These are phyloP conservation scores for Thermomucor indicae-seudaticae DNA, from an alignment of 371 early-diverging fungal genomes.

Conservation along the genomic window DNA sequence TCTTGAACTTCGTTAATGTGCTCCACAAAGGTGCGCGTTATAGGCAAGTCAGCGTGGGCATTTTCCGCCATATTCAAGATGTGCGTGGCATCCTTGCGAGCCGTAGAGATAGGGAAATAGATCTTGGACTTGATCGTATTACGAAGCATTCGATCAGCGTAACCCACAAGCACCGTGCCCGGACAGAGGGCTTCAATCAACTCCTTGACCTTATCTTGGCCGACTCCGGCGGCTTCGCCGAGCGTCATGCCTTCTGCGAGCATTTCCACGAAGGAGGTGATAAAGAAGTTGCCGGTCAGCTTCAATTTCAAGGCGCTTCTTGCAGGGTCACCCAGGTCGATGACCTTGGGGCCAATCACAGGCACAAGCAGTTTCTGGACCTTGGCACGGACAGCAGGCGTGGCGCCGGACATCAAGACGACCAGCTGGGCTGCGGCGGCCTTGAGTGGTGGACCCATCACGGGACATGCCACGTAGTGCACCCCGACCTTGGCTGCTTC, in stretches of 20 bases:
- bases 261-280: slow-evolving; percentile 53
- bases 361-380: slow-evolving; percentile 23
- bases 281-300: slow-evolving; percentile 66
- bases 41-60: slow-evolving; percentile 16
- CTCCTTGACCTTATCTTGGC: slow-evolving; percentile 52
- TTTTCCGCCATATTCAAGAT: slow-evolving; percentile 28
- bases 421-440: slow-evolving; percentile 26
- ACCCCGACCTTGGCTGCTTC: slow-evolving; percentile 9
- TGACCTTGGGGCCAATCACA: slow-evolving; percentile 28
- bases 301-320: slow-evolving; percentile 45
- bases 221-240: slow-evolving; percentile 55
- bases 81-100: slow-evolving; percentile 37
- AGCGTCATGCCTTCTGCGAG: slow-evolving; percentile 68
- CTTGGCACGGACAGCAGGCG: slow-evolving; percentile 3
- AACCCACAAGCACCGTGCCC: slow-evolving; percentile 19
- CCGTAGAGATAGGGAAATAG: slow-evolving; percentile 23
- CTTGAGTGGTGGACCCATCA: slow-evolving; percentile 38
- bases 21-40: slow-evolving; percentile 21
- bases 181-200: slow-evolving; percentile 57
- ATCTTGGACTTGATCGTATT: slow-evolving; percentile 28
- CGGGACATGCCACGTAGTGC: slow-evolving; percentile 29
- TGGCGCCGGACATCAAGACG: slow-evolving; percentile 24
- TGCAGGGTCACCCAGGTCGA: slow-evolving; percentile 49
- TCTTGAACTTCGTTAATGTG: slow-evolving; percentile 16
- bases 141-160: slow-evolving; percentile 31